Base-by-base conservation (phyloP, 148 eudicot genomes). In the Dysphania ambrosioides region DNA sequence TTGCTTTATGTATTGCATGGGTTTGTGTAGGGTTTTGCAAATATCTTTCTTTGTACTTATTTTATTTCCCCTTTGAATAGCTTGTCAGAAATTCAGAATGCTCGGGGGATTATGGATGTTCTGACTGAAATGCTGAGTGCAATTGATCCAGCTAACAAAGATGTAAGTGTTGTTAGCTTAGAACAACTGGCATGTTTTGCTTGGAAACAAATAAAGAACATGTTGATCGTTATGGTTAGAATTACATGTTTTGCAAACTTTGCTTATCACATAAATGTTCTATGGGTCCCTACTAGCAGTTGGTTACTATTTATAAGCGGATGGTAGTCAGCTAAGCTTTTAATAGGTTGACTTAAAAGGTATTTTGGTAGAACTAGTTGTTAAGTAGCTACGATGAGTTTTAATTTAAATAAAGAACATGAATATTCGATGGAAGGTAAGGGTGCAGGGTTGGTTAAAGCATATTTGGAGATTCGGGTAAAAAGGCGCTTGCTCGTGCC, bases 91-190 rank as follows among this genome's bases (percentile, higher is more conserved):
- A 87, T 91, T 72, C 97, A 93, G 78, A 91, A 87, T 81, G 97
- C 95, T 58, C 87, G 91, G 36, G 97, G 97, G 51, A 85, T 88
- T 78, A 85, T 93, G 97, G 91, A 91, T 81, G 93, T 93, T 71
- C 90, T 93, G 72, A 55, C 93, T 44, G 95, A 93, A 85, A 91
- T 93, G 97, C 72, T 93, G 84, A 91, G 44, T 85, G 98, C 98
- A 60, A 56, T 93, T 67, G 91, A 86, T 81, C 97, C 95, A 60
- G 82, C 83, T 56, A 91, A 89, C 80, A 93, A 87, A 81, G 97
- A 91, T 91, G 97, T 93, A 88, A 53, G 0, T 55, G 57, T 7
- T 15, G 30, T 70, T 11, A n/a, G n/a, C n/a, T n/a, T n/a, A n/a
- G n/a, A n/a, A n/a, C n/a, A n/a, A n/a, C n/a, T n/a, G n/a, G n/a